Conservation (phyloP, 129 eudicot species). For the Pseudognaphalium luteoalbum region DNA sequence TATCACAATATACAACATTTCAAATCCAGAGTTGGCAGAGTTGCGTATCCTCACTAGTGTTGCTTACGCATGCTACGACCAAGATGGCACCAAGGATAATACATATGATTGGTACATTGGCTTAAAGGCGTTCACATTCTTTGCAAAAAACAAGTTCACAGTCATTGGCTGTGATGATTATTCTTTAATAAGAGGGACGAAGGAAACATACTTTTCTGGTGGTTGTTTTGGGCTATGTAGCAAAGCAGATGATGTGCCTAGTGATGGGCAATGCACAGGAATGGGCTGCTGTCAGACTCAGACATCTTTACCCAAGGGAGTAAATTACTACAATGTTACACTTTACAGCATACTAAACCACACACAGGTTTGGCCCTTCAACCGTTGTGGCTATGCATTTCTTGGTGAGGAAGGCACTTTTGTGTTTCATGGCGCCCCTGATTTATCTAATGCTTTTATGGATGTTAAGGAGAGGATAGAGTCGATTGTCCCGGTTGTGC, state of each 20-base stretch:
- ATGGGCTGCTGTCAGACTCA: constrained; percentile 48
- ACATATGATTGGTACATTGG: neutral
- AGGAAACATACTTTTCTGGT: neutral
- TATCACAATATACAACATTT: constrained; percentile 25
- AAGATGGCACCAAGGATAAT: neutral
- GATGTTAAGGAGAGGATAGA: neutral
- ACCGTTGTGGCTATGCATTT: constrained; percentile 1
- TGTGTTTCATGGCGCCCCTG: neutral
- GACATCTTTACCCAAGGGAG: constrained; percentile 33
- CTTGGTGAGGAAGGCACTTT: neutral
- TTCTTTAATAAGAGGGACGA: constrained; percentile 1
- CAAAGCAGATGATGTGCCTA: neutral
- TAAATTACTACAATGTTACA: neutral
- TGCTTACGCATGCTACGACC: constrained; percentile 21
- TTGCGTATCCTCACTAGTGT: constrained; percentile 11
- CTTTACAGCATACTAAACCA: neutral
- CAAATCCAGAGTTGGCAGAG: neutral
- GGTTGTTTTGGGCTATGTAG: constrained; percentile 30
- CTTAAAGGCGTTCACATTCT: constrained; percentile 13
- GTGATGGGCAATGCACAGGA: constrained; percentile 40
- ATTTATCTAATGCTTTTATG: neutral
- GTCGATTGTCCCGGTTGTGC: neutral
- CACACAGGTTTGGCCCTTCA: neutral
- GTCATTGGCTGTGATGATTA: constrained; percentile 47
- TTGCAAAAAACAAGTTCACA: constrained; percentile 33